A percentile compares a stretch with the other conserved stretches of the same genome.
Conservation (phyloP, 495 filamentous ascomycete genomes). For the Penicillium atrosanguineum region DNA sequence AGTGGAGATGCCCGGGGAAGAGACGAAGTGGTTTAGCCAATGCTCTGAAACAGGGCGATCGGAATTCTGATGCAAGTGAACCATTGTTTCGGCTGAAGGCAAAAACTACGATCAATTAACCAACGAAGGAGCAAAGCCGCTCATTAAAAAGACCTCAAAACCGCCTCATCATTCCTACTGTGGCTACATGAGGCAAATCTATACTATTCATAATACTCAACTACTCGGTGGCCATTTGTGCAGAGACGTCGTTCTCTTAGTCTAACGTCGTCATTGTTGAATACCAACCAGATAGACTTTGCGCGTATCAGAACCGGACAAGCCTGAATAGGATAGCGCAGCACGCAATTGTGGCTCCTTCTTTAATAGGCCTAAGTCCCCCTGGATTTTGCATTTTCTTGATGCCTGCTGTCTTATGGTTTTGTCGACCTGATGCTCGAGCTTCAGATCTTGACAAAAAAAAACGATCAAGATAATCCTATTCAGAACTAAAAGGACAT, state of each 20-base stretch:
- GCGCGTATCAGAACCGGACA: constrained; percentile 11
- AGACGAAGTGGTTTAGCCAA: constrained; percentile 14
- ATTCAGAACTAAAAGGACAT: not conserved
- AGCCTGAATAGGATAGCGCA: not conserved
- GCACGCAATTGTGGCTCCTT: constrained; percentile 4
- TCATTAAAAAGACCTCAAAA: constrained; percentile 15
- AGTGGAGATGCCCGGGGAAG: constrained; percentile 7
- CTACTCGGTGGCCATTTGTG: constrained; percentile 18
- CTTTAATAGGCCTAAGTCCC: constrained; percentile 10
- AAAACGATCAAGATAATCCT: not conserved
- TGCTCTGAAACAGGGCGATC: constrained; percentile 1
- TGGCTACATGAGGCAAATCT: constrained; percentile 16
- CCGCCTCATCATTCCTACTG: constrained; percentile 11
- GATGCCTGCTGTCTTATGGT: constrained; percentile 1
- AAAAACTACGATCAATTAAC: constrained; percentile 13
- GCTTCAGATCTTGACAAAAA: not conserved
- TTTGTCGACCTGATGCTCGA: constrained; percentile 1
- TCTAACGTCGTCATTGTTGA: constrained; percentile 8
- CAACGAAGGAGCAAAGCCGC: constrained; percentile 6
- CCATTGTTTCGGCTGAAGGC: constrained; percentile 17
- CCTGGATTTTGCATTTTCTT: constrained; percentile 15
- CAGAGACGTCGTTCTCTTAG: not conserved
- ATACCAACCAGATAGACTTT: constrained; percentile 5
- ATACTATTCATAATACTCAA: not conserved
- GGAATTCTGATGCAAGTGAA: constrained; percentile 12